A percentile compares a stretch with the other conserved stretches of the same genome.
Conservation (phyloP, 208 protist genomes). For the Leishmania gerbilli region DNA sequence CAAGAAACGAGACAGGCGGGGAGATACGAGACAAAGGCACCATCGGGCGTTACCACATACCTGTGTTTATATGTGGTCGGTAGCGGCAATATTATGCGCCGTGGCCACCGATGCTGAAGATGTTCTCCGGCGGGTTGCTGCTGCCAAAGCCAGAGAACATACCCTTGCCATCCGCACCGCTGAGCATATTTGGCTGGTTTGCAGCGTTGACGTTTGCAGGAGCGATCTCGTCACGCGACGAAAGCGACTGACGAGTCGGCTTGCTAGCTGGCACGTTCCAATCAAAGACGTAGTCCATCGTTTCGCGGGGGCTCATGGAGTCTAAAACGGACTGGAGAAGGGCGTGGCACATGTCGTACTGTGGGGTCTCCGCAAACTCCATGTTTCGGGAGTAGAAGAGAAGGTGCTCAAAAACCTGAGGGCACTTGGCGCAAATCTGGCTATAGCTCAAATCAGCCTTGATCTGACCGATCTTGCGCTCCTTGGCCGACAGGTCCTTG, state of each 20-base stretch:
- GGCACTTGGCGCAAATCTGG: conserved; percentile 74
- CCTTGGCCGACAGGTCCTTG: conserved; percentile 80
- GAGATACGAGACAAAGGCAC: conserved; percentile 5
- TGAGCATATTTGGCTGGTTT: conserved; percentile 41
- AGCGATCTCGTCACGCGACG: conserved; percentile 31
- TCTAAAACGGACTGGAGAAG: conserved; percentile 57
- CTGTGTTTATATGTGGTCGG: neutral
- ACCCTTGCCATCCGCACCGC: conserved; percentile 43
- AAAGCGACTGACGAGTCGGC: conserved; percentile 4
- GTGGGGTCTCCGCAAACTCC: conserved; percentile 58
- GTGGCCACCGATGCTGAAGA: conserved; percentile 49
- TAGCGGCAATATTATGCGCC: conserved; percentile 8
- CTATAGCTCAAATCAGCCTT: conserved; percentile 53
- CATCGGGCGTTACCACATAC: neutral
- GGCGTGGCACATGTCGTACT: conserved; percentile 85
- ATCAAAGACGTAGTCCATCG: conserved; percentile 57
- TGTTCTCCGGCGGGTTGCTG: conserved; percentile 38
- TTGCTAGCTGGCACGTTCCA: conserved; percentile 32
- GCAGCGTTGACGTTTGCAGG: conserved; percentile 16
- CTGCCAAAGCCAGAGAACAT: conserved; percentile 52
- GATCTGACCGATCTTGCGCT: conserved; percentile 54
- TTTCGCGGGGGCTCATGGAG: conserved; percentile 35
- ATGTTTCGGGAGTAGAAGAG: conserved; percentile 75
- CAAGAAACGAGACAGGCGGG: neutral
- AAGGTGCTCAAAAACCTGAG: conserved; percentile 66